Conservation (phyloP, 306 rosid species). For the Malus domestica region DNA sequence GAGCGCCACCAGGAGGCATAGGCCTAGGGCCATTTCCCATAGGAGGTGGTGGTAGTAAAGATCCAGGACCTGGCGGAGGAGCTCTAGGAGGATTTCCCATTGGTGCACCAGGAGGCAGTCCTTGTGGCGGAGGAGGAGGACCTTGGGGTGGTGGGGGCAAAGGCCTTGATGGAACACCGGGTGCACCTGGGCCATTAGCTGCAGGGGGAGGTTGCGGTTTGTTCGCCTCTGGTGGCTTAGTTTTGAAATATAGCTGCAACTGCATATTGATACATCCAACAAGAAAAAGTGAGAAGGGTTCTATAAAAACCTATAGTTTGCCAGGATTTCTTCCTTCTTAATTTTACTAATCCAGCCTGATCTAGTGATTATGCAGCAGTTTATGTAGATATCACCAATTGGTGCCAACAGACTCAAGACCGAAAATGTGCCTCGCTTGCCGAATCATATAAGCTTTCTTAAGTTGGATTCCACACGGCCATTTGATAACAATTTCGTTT, state of each 20-base stretch:
- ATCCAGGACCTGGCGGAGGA: slow-evolving; percentile 69
- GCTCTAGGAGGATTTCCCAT: slow-evolving; percentile 70
- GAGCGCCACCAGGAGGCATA: slow-evolving; percentile 68
- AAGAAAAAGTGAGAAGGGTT: slow-evolving; percentile 14
- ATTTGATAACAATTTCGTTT: too few relatives aligned
- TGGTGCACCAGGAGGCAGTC: slow-evolving; percentile 56
- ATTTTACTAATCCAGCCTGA: neutral
- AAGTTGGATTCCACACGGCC: too few relatives aligned
- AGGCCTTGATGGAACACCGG: slow-evolving; percentile 83
- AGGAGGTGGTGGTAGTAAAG: slow-evolving; percentile 68
- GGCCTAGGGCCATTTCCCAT: slow-evolving; percentile 85
- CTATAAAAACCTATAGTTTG: too few relatives aligned
- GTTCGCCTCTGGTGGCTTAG: slow-evolving; percentile 77
- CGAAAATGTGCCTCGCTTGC: neutral
- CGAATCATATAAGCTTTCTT: neutral
- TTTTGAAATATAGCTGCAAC: slow-evolving; percentile 88
- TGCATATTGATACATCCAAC: slow-evolving; percentile 28
- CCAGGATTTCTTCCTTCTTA: too few relatives aligned
- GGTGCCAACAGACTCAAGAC: neutral
- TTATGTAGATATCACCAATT: neutral
- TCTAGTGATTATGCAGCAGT: neutral
- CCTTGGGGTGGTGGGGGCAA: slow-evolving; percentile 80
- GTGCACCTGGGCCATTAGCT: slow-evolving; percentile 63
- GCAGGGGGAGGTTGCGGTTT: slow-evolving; percentile 66
- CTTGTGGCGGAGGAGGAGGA: slow-evolving; percentile 82